These are phyloP conservation scores for Ambrosia hybrid DNA, from an alignment of 140 eudicot genomes.

Conservation along the genomic window DNA sequence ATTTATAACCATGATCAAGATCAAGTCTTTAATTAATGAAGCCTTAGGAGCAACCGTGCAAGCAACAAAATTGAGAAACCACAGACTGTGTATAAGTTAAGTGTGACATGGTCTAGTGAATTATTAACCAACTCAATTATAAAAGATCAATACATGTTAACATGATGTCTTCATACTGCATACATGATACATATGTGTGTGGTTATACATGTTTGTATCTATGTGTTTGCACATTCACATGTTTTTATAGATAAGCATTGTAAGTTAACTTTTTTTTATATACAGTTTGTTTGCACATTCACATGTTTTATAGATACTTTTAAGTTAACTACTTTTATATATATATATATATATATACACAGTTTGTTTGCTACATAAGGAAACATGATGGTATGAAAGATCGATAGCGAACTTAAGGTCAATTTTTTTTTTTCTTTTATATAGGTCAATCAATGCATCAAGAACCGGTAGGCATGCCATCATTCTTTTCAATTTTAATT, in stretches of 20 bases:
- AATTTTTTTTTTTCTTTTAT: not conserved
- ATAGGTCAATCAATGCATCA: conserved; percentile 25
- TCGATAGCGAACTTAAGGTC: not conserved
- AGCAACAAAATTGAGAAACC: too few relatives aligned
- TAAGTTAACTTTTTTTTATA: too few relatives aligned
- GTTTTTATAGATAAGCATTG: too few relatives aligned
- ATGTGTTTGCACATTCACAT: not conserved
- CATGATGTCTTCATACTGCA: not conserved
- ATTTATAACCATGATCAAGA: too few relatives aligned
- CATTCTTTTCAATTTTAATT: conserved; percentile 11
- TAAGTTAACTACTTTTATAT: too few relatives aligned
- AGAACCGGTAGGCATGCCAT: conserved; percentile 37
- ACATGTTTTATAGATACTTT: too few relatives aligned
- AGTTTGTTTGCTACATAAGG: not conserved
- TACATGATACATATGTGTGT: not conserved
- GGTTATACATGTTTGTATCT: not conserved
- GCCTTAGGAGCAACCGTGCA: too few relatives aligned
- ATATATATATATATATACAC: too few relatives aligned
- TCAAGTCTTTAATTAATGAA: too few relatives aligned
- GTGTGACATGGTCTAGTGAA: not conserved
- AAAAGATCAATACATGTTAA: not conserved
- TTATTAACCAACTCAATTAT: not conserved
- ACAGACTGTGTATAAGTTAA: not conserved
- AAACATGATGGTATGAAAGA: not conserved
- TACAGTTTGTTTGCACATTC: not conserved